Conservation (phyloP, 768 basidiomycete species). For the Galerina sulciceps region DNA sequence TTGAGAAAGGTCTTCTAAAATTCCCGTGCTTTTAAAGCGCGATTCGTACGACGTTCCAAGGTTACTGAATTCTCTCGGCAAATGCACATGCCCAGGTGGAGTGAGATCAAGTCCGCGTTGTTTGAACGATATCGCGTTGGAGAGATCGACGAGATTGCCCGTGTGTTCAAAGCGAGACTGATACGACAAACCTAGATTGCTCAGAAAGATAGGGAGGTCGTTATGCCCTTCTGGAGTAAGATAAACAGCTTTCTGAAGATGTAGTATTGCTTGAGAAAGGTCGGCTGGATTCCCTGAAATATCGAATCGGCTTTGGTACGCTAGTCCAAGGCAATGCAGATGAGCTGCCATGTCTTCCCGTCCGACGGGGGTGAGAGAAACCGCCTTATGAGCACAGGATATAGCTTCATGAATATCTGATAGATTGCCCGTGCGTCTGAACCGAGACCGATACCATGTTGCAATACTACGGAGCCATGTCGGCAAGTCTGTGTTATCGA, state of each 20-base stretch:
- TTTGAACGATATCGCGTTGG: too few species aligned
- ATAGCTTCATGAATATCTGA: background rate
- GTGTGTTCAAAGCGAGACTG: background rate
- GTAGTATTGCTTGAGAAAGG: constrained; percentile 5
- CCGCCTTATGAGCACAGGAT: background rate
- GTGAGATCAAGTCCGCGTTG: too few species aligned
- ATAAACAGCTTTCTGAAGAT: constrained; percentile 9
- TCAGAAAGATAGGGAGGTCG: background rate
- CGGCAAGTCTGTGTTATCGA: background rate
- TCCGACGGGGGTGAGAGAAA: background rate
- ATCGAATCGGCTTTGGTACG: too few species aligned
- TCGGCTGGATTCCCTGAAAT: too few species aligned
- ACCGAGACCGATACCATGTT: background rate
- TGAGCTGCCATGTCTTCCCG: background rate
- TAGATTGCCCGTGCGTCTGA: constrained; percentile 7
- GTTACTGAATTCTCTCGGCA: too few species aligned
- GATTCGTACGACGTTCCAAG: background rate
- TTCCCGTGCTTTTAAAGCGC: background rate
- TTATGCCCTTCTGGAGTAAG: background rate
- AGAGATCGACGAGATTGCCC: background rate
- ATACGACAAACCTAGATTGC: background rate
- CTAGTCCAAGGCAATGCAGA: too few species aligned
- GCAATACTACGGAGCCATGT: background rate
- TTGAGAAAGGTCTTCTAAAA: background rate
- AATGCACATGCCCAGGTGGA: too few species aligned